phyloP scores from a whole-genome alignment of 495 filamentous ascomycete genomes.

The Hypoxylon fuscum region DNA sequence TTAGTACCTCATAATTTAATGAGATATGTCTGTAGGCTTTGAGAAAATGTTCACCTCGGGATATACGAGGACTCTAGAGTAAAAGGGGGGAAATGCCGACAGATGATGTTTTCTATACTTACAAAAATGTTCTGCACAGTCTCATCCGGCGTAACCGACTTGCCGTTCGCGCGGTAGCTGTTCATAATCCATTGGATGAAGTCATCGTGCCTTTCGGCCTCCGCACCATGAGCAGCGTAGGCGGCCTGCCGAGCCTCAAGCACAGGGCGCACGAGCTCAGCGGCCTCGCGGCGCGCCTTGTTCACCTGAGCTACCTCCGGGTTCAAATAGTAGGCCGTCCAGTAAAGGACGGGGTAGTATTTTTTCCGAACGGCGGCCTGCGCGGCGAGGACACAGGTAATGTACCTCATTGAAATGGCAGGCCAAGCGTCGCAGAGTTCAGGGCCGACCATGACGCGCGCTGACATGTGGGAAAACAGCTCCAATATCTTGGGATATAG shows the following conservation, averaged over 20 bases:
- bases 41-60: too few species aligned
- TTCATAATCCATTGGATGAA: conserved; percentile 21
- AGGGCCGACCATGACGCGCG: conserved; percentile 13
- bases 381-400: conserved; percentile 12
- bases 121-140: conserved; percentile 17
- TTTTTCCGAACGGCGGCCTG: conserved; percentile 9
- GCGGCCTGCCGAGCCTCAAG: conserved; percentile 9
- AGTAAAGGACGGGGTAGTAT: conserved; percentile 9
- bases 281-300: conserved; percentile 10
- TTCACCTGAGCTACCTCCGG: conserved; percentile 13
- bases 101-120: too few species aligned
- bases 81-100: too few species aligned
- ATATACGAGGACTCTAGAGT: too few species aligned
- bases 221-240: conserved; percentile 11
- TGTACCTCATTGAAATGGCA: conserved; percentile 16
- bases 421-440: conserved; percentile 15
- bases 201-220: conserved; percentile 14
- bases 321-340: conserved; percentile 17
- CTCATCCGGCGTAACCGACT: conserved; percentile 7
- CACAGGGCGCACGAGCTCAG: conserved; percentile 8
- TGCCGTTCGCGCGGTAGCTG: conserved; percentile 11
- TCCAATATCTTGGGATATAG: conserved; percentile 22
- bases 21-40: too few species aligned
- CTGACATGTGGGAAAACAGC: conserved; percentile 19
- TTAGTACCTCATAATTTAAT: too few species aligned